A percentile compares a stretch with the other conserved stretches of the same genome.
phyloP scores from a whole-genome alignment of 2,329 filamentous ascomycete genomes.

The Fusarium duplospermum region DNA sequence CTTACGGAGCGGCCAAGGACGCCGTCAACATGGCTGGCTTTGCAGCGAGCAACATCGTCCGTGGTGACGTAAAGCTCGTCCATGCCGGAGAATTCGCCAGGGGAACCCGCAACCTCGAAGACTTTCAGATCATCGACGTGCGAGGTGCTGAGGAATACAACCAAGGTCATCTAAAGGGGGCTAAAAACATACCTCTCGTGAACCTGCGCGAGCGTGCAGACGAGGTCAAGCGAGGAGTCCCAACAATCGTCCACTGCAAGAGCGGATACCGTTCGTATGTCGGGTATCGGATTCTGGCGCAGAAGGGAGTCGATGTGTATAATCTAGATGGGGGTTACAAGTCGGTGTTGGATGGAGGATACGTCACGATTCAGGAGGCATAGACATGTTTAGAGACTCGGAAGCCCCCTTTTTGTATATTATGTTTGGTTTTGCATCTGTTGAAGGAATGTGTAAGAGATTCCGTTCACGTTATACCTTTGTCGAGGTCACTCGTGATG shows the following conservation, averaged over 20 bases:
- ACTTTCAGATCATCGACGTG: constrained; percentile 17
- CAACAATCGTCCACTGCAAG: constrained; percentile 1
- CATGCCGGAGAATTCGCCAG: constrained; percentile 5
- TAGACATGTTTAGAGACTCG: neutral
- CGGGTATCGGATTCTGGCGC: neutral
- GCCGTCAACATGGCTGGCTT: constrained; percentile 20
- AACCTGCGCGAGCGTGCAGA: neutral
- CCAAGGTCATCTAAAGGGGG: constrained; percentile 1
- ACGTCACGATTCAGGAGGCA: constrained; percentile 17
- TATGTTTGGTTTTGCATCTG: constrained; percentile 15
- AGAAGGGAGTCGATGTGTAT: neutral
- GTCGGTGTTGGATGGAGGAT: neutral
- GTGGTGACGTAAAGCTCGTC: constrained; percentile 14
- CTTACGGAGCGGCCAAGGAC: constrained; percentile 18
- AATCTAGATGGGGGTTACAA: neutral
- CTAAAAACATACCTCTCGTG: constrained; percentile 12
- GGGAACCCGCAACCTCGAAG: neutral
- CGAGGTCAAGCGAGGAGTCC: neutral
- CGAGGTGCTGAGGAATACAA: constrained; percentile 3
- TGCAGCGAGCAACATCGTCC: constrained; percentile 8
- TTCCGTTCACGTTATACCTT: constrained; percentile 14
- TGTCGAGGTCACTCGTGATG: constrained; percentile 6
- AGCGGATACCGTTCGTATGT: constrained; percentile 5
- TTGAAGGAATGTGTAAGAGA: constrained; percentile 35
- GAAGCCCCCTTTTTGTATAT: constrained; percentile 18